Evolutionary conservation across 495 filamentous ascomycete species (phyloP), one percentile per base, ranked within the genome.

Genomic region (Rhypophila decipiens): DNA sequence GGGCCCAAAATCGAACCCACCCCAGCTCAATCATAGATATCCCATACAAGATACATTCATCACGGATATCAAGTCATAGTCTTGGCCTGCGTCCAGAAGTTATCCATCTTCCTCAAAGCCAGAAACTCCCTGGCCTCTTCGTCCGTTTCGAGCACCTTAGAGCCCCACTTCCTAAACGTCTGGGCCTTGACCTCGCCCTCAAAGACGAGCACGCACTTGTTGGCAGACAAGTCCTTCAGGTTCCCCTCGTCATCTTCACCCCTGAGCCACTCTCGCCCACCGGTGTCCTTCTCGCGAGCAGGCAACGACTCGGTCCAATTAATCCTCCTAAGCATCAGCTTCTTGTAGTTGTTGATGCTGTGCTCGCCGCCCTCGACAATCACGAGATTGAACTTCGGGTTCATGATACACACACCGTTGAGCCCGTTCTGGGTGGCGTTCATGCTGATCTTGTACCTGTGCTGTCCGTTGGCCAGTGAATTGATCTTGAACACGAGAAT

Each of bases 41-140:
- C n/a, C n/a, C n/a, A n/a, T n/a, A n/a, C n/a, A n/a, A n/a, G n/a
- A n/a, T n/a, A n/a, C n/a, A n/a, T n/a, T n/a, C n/a, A n/a, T n/a
- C n/a, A 44, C 13, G 11, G 24, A 17, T 44, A 39, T 7, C 27
- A 31, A 31, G 51, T 52, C 15, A 52, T 61, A 48, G 55, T 63
- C 79, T 95, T 97, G 2, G 90, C 93, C 61, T 90, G 70, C n/a
- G 83, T 84, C 93, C 93, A 99, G 58, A 97, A 90, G 56, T 82
- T 94, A 63, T 97, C 93, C 80, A 96, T 85, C 70, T 95, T 96
- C 5, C 78, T 76, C 53, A 86, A 78, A 3, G 79, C 68, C 52
- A 99, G 63, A 27, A 82, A 76, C 51, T 96, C 87, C 67, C 86
- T 85, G 7, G 93, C 93, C 57, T 89, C 81, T 20, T 78, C 79